Conservation (phyloP, 176 grass and related monocot species). For the maize (Zea mays) region Zm-B73-REFERENCE-NAM-5.0 NC_050096.1:21538001-21538500, state of each 20-base stretch:
- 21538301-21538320: neutral
- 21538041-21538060: conserved; percentile 8
- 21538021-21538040: conserved; percentile 13
- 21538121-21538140: neutral
- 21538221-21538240: conserved; percentile 21
- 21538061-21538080: conserved; percentile 32
- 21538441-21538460: neutral
- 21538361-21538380: neutral
- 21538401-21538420: neutral
- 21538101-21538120: conserved; percentile 45
- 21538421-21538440: conserved; percentile 15
- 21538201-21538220: conserved; percentile 29
- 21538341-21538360: neutral
- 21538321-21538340: neutral
- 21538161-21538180: conserved; percentile 5
- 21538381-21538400: neutral
- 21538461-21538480: conserved; percentile 18
- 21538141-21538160: conserved; percentile 31
- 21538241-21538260: conserved; percentile 13
- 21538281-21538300: neutral
- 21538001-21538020: conserved; percentile 21
- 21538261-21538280: conserved; percentile 11
- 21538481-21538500: neutral
- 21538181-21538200: conserved; percentile 41
- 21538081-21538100: conserved; percentile 11